Evolutionary conservation across 441 rosid genomes (phyloP).

Genomic region (Hura crepitans): DNA sequence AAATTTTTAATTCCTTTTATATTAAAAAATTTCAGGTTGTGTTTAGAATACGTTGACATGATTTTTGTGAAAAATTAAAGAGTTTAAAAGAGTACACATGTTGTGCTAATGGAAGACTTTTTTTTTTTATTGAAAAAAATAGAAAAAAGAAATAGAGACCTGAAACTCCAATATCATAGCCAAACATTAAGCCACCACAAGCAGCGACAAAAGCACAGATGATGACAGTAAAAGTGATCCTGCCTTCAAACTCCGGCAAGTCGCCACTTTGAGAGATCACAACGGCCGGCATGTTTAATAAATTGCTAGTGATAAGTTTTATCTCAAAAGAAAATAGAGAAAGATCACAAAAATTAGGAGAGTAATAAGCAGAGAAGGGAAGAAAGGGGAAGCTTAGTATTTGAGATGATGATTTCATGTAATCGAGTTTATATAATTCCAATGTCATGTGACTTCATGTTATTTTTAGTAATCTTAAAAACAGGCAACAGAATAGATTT

Average conservation of each 20-base stretch:
- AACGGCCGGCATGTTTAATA: conserved; percentile 39
- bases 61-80: too few relatives aligned
- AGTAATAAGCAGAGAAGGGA: background rate
- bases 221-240: conserved; percentile 42
- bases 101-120: too few relatives aligned
- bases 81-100: too few relatives aligned
- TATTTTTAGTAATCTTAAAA: background rate
- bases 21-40: too few relatives aligned
- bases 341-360: background rate
- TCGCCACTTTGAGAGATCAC: conserved; percentile 20
- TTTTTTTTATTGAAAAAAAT: too few relatives aligned
- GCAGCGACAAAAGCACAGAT: conserved; percentile 52
- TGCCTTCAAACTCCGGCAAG: conserved; percentile 47
- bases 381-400: background rate
- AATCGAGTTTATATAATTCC: background rate
- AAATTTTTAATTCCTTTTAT: too few relatives aligned
- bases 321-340: too few relatives aligned
- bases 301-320: too few relatives aligned
- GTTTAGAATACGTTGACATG: too few relatives aligned
- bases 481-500: background rate
- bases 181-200: conserved; percentile 61
- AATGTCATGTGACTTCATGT: background rate
- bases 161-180: conserved; percentile 73
- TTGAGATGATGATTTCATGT: background rate
- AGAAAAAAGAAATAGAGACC: conserved; percentile 33